These are phyloP conservation scores for Cymodocea nodosa DNA, from an alignment of 116 monocot species.

Conservation along the genomic window DNA sequence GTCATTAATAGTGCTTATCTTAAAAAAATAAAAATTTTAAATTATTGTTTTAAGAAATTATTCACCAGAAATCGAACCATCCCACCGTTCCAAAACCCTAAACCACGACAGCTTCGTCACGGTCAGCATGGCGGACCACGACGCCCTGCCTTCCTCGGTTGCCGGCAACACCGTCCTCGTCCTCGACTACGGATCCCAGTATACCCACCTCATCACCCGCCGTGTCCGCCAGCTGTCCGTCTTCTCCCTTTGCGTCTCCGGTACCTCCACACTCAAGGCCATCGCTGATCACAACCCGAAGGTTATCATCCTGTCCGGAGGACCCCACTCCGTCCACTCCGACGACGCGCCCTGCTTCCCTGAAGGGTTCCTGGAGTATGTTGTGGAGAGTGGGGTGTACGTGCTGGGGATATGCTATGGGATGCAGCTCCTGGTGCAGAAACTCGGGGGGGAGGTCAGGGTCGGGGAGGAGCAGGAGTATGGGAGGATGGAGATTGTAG, in stretches of 20 bases:
- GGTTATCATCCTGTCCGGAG: conserved; percentile 83
- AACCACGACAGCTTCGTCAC: background rate
- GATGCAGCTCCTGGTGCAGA: conserved; percentile 91
- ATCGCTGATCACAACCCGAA: conserved; percentile 45
- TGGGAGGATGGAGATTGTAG: conserved; percentile 82
- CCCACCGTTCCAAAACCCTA: background rate
- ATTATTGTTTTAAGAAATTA: too few species aligned
- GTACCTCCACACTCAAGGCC: conserved; percentile 43
- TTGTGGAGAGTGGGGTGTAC: conserved; percentile 34
- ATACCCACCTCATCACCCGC: conserved; percentile 97
- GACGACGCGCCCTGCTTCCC: conserved; percentile 63
- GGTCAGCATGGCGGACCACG: background rate
- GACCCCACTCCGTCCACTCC: conserved; percentile 89
- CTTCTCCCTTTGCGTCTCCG: conserved; percentile 84
- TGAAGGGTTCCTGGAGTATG: conserved; percentile 68
- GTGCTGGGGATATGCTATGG: conserved; percentile 93
- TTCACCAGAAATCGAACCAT: too few species aligned
- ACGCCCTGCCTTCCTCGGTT: background rate
- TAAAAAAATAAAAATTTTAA: too few species aligned
- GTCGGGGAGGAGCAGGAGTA: conserved; percentile 86
- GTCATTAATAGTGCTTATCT: too few species aligned
- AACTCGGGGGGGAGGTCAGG: conserved; percentile 66
- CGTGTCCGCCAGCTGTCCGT: conserved; percentile 75
- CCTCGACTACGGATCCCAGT: conserved; percentile 94
- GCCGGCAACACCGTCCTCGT: conserved; percentile 59